phyloP scores from a whole-genome alignment of 768 basidiomycete genomes.

The Lactarius tabidus region DNA sequence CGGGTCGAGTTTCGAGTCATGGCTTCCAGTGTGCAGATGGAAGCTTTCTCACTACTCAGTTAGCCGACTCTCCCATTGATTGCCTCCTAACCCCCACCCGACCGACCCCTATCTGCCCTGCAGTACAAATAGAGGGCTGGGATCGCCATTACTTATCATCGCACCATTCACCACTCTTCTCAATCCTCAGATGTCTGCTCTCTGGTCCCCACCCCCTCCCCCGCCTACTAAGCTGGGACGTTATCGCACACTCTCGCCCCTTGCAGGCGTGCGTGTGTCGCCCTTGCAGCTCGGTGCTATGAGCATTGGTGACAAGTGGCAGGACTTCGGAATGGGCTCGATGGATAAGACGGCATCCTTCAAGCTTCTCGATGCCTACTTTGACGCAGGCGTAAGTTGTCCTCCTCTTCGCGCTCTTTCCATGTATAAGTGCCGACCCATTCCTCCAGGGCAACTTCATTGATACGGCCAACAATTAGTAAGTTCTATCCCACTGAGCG shows the following conservation, averaged over 20 bases:
- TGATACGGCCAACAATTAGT: conserved; percentile 47
- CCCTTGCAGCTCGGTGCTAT: conserved; percentile 46
- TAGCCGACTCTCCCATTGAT: not conserved
- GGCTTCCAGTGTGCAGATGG: no score
- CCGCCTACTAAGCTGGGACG: conserved; percentile 28
- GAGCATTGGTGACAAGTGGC: conserved; percentile 48
- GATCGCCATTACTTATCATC: not conserved
- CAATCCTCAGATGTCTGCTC: not conserved
- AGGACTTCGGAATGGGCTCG: conserved; percentile 34
- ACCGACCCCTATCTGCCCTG: not conserved
- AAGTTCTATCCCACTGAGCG: conserved; percentile 12
- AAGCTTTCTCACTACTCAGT: no score
- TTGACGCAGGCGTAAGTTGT: conserved; percentile 45
- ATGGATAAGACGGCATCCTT: conserved; percentile 43
- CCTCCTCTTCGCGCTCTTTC: not conserved
- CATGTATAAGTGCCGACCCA: conserved; percentile 36
- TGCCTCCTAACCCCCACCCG: not conserved
- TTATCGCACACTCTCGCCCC: conserved; percentile 40
- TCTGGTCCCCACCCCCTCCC: not conserved
- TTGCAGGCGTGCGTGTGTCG: conserved; percentile 46
- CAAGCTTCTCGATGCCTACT: conserved; percentile 44
- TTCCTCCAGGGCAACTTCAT: conserved; percentile 49
- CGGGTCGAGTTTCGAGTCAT: no score
- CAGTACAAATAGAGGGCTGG: not conserved
- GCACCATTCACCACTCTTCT: not conserved